Base-by-base conservation (phyloP, 2,329 filamentous ascomycete genomes). In the Penicillium sp. region DNA sequence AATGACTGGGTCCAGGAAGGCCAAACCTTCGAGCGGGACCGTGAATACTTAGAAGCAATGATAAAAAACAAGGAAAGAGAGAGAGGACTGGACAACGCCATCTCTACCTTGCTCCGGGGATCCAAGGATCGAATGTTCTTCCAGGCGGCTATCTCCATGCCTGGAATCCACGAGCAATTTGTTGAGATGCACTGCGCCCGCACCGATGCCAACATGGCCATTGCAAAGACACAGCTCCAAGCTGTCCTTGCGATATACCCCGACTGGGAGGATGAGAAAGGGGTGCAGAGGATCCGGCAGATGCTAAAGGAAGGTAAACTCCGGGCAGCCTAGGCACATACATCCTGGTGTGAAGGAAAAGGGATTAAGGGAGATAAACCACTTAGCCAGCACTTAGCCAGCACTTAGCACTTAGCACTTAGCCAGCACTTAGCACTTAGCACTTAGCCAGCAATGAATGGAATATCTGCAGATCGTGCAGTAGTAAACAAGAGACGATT, bases 121-220 rank as follows among this genome's bases (percentile, higher is more conserved):
- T 58, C 52, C n/a, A 51, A 49, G 3, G 46, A 44, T 30, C 48
- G 56, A 37, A 13, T 59, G 3, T 55, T 57, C 46, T 61, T 59
- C 15, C 56, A 59, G 26, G 52, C 56, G 1, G 54, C 54, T 1
- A 57, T 59, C 23, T 40, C 54, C 23, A 49, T 44, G 21, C 54
- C 48, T 27, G 36, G 15, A 10, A 46, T 55, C 7, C 48, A 61
- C 52, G 46, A 51, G 41, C 27, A 32, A 15, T 59, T 59, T 40
- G 52, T 57, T 10, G 48, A 27, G 46, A 39, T 42, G 26, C 48
- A 61, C 39, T 58, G 59, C 30, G 17, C 47, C 5, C 13, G 36
- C 32, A 59, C 48, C 24, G 54, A 58, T 17, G 17, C 47, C 3
- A 61, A 58, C 12, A 43, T 53, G 39, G 44, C 20, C 20, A 54